Evolutionary conservation across 2,329 filamentous ascomycete genomes (phyloP), one percentile per base, ranked within the genome.

Genomic region (Ophiostoma sp.): DNA sequence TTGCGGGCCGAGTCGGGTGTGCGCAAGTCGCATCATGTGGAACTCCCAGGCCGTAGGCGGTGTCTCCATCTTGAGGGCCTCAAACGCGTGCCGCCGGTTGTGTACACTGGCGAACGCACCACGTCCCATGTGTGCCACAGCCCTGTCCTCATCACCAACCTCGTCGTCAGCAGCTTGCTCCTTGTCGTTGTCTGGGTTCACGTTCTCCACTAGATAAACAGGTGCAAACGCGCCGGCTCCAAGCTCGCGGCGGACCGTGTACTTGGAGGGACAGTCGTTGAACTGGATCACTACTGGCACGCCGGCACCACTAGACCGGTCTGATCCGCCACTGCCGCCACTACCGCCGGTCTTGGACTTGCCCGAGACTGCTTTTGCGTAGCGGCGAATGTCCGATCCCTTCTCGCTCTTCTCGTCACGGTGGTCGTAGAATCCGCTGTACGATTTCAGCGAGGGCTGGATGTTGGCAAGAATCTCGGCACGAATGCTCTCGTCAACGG

Each of bases 201-300:
- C 85, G 75, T 90, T 90, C 76, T 97, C 92, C 8, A 94, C 90
- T 0, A 99, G 86, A 77, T 97, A 99, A 2, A 99, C 95, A 0
- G 95, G 94, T 0, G 94, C 95, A 79, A 96, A 99, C 0, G 95
- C 95, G 10, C 95, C 95, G 36, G 93, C 92, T 0, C 95, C 95
- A 15, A 99, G 87, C 78, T 98, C 93, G 67, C 90, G 88, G 76
- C 90, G 92, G 70, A 98, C 80, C 1, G 87, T 90, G 79, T 97
- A 99, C 60, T 85, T 86, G 54, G 88, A 83, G 31, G 85, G 81
- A 1, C 86, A 84, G 54, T 87, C 87, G 0, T 87, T 83, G 72
- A 97, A 91, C 60, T 87, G 82, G 31, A 98, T 83, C 4, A 86
- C 82, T 0, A 92, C 88, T 0, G 88, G 85, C 62, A 86, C 81